Base-by-base conservation (phyloP, 495 filamentous ascomycete species). In the Penicillium ochrochloron region DNA sequence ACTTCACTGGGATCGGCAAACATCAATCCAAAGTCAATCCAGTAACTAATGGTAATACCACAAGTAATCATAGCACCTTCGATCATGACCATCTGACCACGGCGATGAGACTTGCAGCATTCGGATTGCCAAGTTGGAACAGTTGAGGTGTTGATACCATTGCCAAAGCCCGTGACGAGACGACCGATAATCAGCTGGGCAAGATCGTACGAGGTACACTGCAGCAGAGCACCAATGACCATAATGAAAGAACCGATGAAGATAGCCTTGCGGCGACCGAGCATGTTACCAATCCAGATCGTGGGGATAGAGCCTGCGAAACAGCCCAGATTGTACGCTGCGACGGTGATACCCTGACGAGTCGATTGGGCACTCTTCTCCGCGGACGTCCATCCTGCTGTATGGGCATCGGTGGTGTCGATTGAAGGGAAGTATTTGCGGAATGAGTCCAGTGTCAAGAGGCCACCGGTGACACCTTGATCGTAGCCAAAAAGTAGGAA, bases 41-140 rank as follows among this genome's bases (percentile, higher is more conserved):
- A 94, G 77, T 93, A 91, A 68, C 82, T 85, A 70, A 92, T 78
- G 63, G 86, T 88, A 65, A 92, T 86, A 67, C 91, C 90, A 37
- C 84, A 84, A 4, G 90, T 90, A 66, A 92, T 90, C 73, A 91
- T 79, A 17, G 89, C 78, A 42, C 86, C 89, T 73, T 92, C 89
- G 57, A 93, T 88, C 90, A 92, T 92, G 72, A 93, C 88, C 68
- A 93, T 78, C 66, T 90, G 89, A 15, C 91, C 91, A 68, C 90
- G 84, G 55, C 86, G 84, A 65, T 92, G 88, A 4, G 90, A 83
- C 66, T 88, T 90, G 53, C 88, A 89, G 57, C 88, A 91, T 72
- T 94, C 71, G 1, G 90, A 90, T 67, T 92, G 90, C 89, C 89
- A 94, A 1, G 88, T 90, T 0, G 91, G 90, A 14, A 92, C 86